Conservation (phyloP, 805 yeast genomes). For the Diddensiella transvaalensis region DNA sequence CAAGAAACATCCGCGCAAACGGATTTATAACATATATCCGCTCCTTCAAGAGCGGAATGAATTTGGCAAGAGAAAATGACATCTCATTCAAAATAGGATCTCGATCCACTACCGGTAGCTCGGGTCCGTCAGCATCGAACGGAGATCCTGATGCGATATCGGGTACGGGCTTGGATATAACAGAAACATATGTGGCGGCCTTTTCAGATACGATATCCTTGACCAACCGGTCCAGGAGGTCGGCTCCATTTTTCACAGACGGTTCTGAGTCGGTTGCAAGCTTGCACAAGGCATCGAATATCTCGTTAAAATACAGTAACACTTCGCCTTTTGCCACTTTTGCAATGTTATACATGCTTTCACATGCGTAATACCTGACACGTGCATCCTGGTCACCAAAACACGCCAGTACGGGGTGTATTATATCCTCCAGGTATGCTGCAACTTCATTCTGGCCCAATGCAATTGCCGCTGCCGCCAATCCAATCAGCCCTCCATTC, state of each 20-base stretch:
- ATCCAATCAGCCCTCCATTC: slow-evolving; percentile 92
- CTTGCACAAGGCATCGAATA: slow-evolving; percentile 87
- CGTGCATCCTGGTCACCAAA: slow-evolving; percentile 97
- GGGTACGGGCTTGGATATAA: slow-evolving; percentile 37
- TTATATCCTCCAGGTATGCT: slow-evolving; percentile 72
- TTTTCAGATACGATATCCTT: slow-evolving; percentile 95
- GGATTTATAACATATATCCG: slow-evolving; percentile 91
- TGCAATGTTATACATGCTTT: slow-evolving; percentile 89
- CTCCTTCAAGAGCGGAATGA: slow-evolving; percentile 87
- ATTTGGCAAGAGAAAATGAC: slow-evolving; percentile 81
- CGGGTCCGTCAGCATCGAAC: slow-evolving; percentile 36
- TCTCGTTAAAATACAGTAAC: slow-evolving; percentile 84
- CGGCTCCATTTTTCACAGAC: slow-evolving; percentile 93
- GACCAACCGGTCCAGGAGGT: slow-evolving; percentile 79
- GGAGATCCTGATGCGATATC: slow-evolving; percentile 47
- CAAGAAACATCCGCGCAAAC: slow-evolving; percentile 83
- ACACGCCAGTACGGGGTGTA: slow-evolving; percentile 91
- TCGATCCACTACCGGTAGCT: slow-evolving; percentile 30
- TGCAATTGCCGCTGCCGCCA: slow-evolving; percentile 95
- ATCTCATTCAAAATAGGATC: slow-evolving; percentile 44
- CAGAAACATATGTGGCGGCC: slow-evolving; percentile 71
- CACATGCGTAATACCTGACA: slow-evolving; percentile 96
- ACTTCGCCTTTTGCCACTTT: slow-evolving; percentile 96
- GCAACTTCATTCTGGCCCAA: slow-evolving; percentile 82
- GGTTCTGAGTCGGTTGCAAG: slow-evolving; percentile 87